Percentiles rank a stretch among this genome's conserved stretches.
Evolutionary conservation across 2,329 filamentous ascomycete genomes (phyloP).

Genomic region (Chaetothyriales sp.): DNA sequence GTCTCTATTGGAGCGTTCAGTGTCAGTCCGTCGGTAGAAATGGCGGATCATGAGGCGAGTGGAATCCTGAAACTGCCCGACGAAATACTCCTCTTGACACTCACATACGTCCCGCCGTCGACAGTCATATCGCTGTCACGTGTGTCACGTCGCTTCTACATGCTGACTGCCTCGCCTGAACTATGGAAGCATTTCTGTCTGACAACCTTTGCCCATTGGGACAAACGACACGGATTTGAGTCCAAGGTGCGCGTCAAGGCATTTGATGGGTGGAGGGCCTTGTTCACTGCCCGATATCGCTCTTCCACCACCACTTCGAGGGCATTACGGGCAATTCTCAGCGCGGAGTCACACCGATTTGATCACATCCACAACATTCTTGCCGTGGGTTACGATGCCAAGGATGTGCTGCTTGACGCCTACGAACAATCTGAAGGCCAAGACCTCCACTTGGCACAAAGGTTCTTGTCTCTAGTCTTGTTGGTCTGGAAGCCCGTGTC

Average conservation of each 20-base stretch:
- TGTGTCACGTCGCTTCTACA: slow-evolving; percentile 49
- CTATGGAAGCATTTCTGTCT: slow-evolving; percentile 69
- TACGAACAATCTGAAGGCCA: slow-evolving; percentile 42
- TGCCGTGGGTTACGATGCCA: slow-evolving; percentile 66
- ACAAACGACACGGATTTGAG: slow-evolving; percentile 44
- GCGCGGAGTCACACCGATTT: slow-evolving; percentile 54
- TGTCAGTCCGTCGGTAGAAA: neutral
- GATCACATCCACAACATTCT: slow-evolving; percentile 57
- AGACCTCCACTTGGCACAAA: slow-evolving; percentile 63
- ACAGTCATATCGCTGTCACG: slow-evolving; percentile 39
- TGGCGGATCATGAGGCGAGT: neutral
- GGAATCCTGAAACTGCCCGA: slow-evolving; percentile 43
- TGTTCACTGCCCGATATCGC: slow-evolving; percentile 44
- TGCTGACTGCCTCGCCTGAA: slow-evolving; percentile 53
- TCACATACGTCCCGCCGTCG: slow-evolving; percentile 44
- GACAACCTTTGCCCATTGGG: slow-evolving; percentile 59
- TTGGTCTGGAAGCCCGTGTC: slow-evolving; percentile 4
- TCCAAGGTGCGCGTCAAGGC: slow-evolving; percentile 39
- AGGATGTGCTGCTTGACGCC: slow-evolving; percentile 63
- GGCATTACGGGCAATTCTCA: slow-evolving; percentile 53
- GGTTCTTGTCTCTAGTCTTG: slow-evolving; percentile 26
- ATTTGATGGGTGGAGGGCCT: slow-evolving; percentile 46
- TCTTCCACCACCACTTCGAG: slow-evolving; percentile 38
- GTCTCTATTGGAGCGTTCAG: neutral
- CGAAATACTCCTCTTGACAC: slow-evolving; percentile 69